These are phyloP conservation scores for Sclerotinia nivalis DNA, from an alignment of 2,329 filamentous ascomycete genomes.

Conservation along the genomic window DNA sequence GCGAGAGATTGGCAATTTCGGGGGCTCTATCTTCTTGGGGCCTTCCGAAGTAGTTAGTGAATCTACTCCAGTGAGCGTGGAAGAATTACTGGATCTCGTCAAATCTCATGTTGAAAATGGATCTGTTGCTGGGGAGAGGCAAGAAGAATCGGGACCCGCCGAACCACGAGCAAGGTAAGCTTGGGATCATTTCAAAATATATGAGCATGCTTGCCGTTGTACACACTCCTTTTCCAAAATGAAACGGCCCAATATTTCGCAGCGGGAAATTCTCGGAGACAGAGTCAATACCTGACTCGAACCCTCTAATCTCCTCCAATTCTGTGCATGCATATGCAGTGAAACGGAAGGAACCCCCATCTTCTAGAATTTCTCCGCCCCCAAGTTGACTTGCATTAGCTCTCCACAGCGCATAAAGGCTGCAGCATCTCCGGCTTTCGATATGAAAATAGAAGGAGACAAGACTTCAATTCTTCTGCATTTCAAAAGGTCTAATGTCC, in stretches of 20 bases:
- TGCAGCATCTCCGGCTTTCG: conserved; percentile 12
- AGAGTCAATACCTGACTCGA: neutral
- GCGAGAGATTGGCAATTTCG: no score
- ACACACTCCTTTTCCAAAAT: neutral
- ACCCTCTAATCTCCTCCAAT: neutral
- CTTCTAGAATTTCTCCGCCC: conserved; percentile 20
- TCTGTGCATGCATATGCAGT: conserved; percentile 18
- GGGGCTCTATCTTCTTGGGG: neutral
- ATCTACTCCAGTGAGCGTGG: neutral
- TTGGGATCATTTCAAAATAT: neutral
- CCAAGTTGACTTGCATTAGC: neutral
- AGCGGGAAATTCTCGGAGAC: neutral
- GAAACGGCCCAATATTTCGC: neutral
- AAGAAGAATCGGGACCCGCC: neutral
- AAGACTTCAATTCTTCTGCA: neutral
- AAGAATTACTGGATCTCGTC: neutral
- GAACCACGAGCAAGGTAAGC: neutral
- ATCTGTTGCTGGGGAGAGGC: neutral
- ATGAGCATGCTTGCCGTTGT: neutral
- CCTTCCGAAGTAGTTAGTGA: neutral
- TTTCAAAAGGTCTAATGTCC: neutral
- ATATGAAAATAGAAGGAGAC: conserved; percentile 13
- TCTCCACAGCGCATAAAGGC: neutral
- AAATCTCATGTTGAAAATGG: neutral
- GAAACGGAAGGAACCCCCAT: conserved; percentile 15